phyloP scores from a whole-genome alignment of 306 rosid genomes.

The Delonix regia region DNA sequence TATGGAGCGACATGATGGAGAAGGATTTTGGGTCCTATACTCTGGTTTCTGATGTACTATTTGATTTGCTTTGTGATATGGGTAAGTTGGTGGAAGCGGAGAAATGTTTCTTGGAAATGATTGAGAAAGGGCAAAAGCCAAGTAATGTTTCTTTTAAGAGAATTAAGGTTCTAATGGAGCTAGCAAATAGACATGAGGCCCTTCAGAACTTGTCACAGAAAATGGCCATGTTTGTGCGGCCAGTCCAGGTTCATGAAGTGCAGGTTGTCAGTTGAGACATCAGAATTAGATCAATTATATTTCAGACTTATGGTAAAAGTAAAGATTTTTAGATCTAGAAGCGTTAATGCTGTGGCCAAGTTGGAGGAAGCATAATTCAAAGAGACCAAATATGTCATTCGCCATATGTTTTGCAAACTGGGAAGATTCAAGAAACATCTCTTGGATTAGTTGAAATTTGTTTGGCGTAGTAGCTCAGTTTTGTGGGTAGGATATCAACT shows the following conservation, averaged over 20 bases:
- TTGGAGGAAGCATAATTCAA: not conserved
- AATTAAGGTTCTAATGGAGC: constrained; percentile 87
- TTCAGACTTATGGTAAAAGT: constrained; percentile 17
- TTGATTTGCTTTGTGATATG: constrained; percentile 84
- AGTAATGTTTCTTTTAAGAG: constrained; percentile 77
- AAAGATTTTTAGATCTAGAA: not conserved
- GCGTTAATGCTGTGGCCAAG: not conserved
- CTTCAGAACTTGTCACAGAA: constrained; percentile 65
- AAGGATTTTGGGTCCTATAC: constrained; percentile 83
- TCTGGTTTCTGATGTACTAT: constrained; percentile 84
- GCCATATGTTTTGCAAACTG: not conserved
- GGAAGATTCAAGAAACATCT: not conserved
- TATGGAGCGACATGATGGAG: constrained; percentile 90
- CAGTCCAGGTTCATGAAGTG: constrained; percentile 41
- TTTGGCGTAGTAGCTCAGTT: not conserved
- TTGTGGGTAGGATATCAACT: not conserved
- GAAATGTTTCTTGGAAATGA: constrained; percentile 85
- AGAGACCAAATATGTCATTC: not conserved
- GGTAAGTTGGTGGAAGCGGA: constrained; percentile 82
- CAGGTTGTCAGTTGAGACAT: constrained; percentile 5
- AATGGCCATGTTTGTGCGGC: constrained; percentile 61
- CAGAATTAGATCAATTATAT: constrained; percentile 21
- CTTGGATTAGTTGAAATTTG: not conserved
- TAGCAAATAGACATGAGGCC: constrained; percentile 70
- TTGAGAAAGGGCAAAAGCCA: constrained; percentile 87